Percentiles rank a stretch among this genome's conserved stretches.
Conservation (phyloP, 2,329 filamentous ascomycete species). For the Arthrinium phaeospermum region DNA sequence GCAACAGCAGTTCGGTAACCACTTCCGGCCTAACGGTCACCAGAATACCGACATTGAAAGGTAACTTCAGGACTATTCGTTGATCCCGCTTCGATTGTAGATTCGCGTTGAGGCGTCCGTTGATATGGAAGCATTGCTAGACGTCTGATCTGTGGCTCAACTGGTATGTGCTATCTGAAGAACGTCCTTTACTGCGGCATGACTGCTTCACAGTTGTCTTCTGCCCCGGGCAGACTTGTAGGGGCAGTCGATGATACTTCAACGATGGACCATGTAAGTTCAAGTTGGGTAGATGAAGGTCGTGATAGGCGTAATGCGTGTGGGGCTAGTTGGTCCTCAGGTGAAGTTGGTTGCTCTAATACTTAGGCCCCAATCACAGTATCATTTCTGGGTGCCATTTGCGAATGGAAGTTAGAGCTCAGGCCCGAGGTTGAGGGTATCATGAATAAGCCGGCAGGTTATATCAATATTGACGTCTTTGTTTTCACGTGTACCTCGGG, state of each 20-base stretch:
- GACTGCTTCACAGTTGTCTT: too few relatives aligned
- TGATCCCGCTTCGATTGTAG: neutral
- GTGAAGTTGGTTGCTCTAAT: neutral
- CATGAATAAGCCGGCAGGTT: neutral
- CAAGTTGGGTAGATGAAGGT: neutral
- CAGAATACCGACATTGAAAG: neutral
- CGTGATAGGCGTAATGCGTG: neutral
- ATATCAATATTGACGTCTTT: neutral
- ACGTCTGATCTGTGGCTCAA: too few relatives aligned
- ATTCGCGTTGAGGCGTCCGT: neutral
- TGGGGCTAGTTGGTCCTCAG: neutral
- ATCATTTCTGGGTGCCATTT: neutral
- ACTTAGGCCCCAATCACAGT: neutral
- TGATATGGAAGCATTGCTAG: too few relatives aligned
- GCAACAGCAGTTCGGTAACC: too few relatives aligned
- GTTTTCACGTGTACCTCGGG: conserved; percentile 15
- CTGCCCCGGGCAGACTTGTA: neutral
- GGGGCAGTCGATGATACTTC: neutral
- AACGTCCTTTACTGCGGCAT: too few relatives aligned
- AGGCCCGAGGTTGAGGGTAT: neutral
- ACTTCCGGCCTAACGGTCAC: neutral
- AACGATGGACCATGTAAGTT: neutral
- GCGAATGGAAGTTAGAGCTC: neutral
- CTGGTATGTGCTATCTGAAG: too few relatives aligned
- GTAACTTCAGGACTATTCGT: neutral